Conservation (phyloP, 768 basidiomycete species). For the Kwoniella dendrophila region DNA sequence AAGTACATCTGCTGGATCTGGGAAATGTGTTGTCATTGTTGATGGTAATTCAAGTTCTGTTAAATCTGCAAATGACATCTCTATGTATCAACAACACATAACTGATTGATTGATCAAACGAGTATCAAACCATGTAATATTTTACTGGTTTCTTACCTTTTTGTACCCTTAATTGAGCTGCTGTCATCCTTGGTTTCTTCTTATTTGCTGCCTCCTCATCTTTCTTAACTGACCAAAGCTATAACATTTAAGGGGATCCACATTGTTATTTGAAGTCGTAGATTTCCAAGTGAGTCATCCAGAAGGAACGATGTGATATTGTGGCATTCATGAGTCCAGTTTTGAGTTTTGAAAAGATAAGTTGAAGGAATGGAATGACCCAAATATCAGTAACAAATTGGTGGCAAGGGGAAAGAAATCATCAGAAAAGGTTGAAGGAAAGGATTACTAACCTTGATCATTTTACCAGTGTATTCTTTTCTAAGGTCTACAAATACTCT, state of each 20-base stretch:
- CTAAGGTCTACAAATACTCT: background rate
- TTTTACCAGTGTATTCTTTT: conserved; percentile 19
- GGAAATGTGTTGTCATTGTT: conserved; percentile 94
- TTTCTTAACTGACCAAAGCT: conserved; percentile 99
- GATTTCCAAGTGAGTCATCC: too few relatives aligned
- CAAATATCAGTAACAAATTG: too few relatives aligned
- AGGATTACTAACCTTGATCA: conserved; percentile 48
- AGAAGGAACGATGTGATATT: too few relatives aligned
- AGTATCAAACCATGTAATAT: too few relatives aligned
- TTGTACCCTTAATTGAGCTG: conserved; percentile 98
- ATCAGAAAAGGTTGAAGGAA: too few relatives aligned
- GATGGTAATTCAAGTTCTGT: conserved; percentile 94
- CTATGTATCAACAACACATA: too few relatives aligned
- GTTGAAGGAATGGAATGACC: too few relatives aligned
- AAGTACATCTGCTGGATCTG: conserved; percentile 89
- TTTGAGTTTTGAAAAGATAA: too few relatives aligned
- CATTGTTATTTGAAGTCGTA: too few relatives aligned
- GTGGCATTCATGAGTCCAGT: too few relatives aligned
- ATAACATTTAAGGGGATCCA: background rate
- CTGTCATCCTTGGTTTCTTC: conserved; percentile 97
- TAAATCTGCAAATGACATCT: conserved; percentile 75
- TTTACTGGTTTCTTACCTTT: conserved; percentile 77
- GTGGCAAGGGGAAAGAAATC: conserved; percentile 4
- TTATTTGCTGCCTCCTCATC: conserved; percentile 94
- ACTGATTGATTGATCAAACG: too few relatives aligned